Percentiles rank a stretch among this genome's conserved stretches.
phyloP scores from a whole-genome alignment of 2,329 filamentous ascomycete species.

The Diaporthe batatas region DNA sequence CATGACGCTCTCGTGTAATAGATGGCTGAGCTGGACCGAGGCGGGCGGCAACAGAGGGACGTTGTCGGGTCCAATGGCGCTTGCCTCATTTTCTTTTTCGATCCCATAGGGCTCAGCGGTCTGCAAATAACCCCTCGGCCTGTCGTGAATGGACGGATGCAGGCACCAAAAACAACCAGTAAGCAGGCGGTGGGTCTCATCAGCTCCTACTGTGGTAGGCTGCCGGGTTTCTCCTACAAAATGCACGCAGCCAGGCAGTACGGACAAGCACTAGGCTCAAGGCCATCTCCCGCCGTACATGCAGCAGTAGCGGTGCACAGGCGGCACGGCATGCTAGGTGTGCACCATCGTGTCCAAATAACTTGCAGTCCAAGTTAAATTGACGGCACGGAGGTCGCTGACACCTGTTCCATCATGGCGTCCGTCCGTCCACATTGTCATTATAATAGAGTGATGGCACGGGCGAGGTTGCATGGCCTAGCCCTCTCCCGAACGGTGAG shows the following conservation, averaged over 20 bases:
- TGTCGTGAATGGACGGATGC: conserved; percentile 4
- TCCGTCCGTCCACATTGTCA: neutral
- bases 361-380: neutral
- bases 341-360: conserved; percentile 15
- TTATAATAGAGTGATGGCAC: conserved; percentile 10
- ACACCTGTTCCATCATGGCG: neutral
- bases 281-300: neutral
- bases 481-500: conserved; percentile 16
- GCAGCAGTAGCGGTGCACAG: conserved; percentile 1
- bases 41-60: conserved; percentile 19
- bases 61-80: conserved; percentile 27
- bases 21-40: conserved; percentile 7
- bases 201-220: neutral
- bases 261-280: conserved; percentile 3
- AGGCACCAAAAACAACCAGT: neutral
- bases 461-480: conserved; percentile 1
- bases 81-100: conserved; percentile 14
- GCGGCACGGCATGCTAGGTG: conserved; percentile 12
- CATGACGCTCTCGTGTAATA: conserved; percentile 19
- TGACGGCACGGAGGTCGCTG: conserved; percentile 5
- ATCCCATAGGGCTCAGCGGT: conserved; percentile 15
- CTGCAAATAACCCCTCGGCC: conserved; percentile 6
- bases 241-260: neutral
- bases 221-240: neutral
- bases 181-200: conserved; percentile 16